Evolutionary conservation across 805 yeast species (phyloP).

Genomic region (Monosporozyma yasuniensis): DNA sequence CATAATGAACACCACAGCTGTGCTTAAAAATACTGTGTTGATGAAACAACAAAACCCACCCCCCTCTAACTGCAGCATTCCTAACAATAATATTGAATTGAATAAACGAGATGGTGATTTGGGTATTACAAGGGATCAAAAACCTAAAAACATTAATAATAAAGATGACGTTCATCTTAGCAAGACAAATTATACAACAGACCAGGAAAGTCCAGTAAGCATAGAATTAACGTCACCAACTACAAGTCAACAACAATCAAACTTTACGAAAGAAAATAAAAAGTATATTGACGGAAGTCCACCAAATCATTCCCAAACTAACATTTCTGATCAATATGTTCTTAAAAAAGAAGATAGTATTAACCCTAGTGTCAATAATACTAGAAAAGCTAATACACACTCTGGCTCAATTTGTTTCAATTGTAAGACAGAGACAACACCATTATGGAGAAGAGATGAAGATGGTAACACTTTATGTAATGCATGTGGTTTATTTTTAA

Average conservation of each 20-base stretch:
- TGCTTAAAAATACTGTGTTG: too few relatives aligned
- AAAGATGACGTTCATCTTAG: background rate
- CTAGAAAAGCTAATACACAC: constrained; percentile 1
- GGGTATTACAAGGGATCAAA: background rate
- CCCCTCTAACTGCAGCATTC: too few relatives aligned
- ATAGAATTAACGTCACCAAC: too few relatives aligned
- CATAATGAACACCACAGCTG: too few relatives aligned
- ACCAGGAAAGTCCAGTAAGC: too few relatives aligned
- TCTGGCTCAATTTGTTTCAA: constrained; percentile 62
- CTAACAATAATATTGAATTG: too few relatives aligned
- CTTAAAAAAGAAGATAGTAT: background rate
- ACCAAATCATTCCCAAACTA: background rate
- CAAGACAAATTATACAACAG: too few relatives aligned
- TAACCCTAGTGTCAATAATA: background rate
- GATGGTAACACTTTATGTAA: constrained; percentile 83
- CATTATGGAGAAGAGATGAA: constrained; percentile 90
- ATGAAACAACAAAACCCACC: too few relatives aligned
- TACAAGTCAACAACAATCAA: too few relatives aligned
- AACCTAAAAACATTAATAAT: too few relatives aligned
- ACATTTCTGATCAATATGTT: background rate
- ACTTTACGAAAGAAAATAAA: too few relatives aligned
- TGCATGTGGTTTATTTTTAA: constrained; percentile 84
- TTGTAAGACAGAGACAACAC: constrained; percentile 85
- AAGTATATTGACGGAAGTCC: background rate
- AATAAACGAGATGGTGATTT: background rate